These are phyloP conservation scores for Vitis cinerea DNA, from an alignment of 164 flowering plant genomes.

Conservation along the genomic window DNA sequence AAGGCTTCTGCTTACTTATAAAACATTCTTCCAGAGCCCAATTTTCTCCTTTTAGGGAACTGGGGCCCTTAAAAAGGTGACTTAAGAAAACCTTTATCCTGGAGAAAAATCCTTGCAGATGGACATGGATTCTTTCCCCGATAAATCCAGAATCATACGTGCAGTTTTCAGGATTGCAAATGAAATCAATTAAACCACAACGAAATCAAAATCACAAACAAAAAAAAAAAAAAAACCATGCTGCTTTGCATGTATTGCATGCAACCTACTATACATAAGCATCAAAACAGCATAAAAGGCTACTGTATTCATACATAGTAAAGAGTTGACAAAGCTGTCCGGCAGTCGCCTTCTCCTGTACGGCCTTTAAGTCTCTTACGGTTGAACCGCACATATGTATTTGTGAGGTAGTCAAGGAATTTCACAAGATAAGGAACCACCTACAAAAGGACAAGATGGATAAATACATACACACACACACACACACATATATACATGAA, in stretches of 20 bases:
- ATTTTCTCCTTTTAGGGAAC: too few relatives aligned
- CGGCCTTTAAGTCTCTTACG: slow-evolving; percentile 96
- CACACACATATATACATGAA: too few relatives aligned
- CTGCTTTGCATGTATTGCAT: neutral
- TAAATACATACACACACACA: neutral
- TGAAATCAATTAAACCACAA: neutral
- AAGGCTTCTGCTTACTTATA: too few relatives aligned
- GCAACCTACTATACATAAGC: neutral
- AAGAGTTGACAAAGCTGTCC: slow-evolving; percentile 79
- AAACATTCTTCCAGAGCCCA: too few relatives aligned
- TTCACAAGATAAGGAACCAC: slow-evolving; percentile 93
- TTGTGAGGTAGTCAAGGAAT: slow-evolving; percentile 89
- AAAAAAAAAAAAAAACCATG: neutral
- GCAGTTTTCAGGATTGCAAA: too few relatives aligned
- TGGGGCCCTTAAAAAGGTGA: too few relatives aligned
- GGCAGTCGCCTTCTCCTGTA: slow-evolving; percentile 86
- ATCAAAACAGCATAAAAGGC: neutral
- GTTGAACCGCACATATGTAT: slow-evolving; percentile 90
- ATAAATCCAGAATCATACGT: too few relatives aligned
- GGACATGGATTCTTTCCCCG: too few relatives aligned
- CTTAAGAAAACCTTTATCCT: too few relatives aligned
- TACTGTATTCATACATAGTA: slow-evolving; percentile 56
- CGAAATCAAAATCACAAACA: neutral
- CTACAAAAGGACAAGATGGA: slow-evolving; percentile 24
- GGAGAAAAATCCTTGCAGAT: too few relatives aligned